Conservation (phyloP, 768 basidiomycete species). For the Ramaria rubella region DNA sequence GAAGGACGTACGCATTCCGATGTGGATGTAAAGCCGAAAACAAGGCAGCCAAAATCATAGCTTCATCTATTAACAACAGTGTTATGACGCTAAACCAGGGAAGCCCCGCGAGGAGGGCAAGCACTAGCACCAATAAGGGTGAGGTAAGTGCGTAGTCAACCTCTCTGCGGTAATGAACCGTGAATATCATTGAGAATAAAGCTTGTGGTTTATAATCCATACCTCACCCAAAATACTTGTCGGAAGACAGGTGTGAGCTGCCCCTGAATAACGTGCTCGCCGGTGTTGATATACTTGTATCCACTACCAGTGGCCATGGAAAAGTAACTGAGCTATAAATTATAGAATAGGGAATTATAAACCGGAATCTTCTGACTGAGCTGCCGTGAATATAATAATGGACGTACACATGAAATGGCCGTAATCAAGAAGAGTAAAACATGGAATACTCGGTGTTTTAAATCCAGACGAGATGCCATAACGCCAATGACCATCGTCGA, state of each 20-base stretch:
- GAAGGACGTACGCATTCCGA: not conserved
- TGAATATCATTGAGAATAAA: not conserved
- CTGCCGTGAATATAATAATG: not conserved
- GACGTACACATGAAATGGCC: conserved; percentile 3
- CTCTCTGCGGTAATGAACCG: not conserved
- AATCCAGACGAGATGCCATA: not conserved
- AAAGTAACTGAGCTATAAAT: conserved; percentile 5
- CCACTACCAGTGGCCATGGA: conserved; percentile 9
- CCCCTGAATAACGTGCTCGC: not conserved
- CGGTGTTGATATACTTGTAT: not conserved
- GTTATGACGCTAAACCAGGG: conserved; percentile 5
- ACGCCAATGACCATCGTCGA: not conserved
- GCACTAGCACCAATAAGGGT: conserved; percentile 4
- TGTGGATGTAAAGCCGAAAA: conserved; percentile 3
- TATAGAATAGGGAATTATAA: not conserved
- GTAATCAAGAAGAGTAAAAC: conserved; percentile 1
- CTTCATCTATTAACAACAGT: conserved; percentile 5
- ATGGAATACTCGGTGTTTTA: conserved; percentile 6
- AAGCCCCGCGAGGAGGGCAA: conserved; percentile 6
- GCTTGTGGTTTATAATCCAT: not conserved
- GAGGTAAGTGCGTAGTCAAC: conserved; percentile 8
- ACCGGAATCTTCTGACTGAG: not conserved
- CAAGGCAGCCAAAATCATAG: not conserved
- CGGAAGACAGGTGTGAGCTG: not conserved
- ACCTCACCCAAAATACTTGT: conserved; percentile 10